Evolutionary conservation across 2,329 filamentous ascomycete species (phyloP).

Genomic region (Verticillium tricorpus): DNA sequence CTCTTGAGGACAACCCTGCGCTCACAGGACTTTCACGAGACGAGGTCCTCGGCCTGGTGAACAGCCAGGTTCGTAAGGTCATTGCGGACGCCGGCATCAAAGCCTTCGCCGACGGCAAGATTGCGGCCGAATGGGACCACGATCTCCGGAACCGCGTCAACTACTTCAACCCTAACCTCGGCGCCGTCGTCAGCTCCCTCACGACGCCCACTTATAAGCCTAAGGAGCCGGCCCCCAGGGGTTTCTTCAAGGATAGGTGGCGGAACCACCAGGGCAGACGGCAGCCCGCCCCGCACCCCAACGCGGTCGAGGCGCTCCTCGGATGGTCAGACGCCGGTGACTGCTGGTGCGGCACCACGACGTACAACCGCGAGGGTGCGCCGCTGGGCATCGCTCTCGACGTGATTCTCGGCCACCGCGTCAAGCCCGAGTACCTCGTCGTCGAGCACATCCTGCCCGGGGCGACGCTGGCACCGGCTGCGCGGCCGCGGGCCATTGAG

Average conservation of each 20-base stretch:
- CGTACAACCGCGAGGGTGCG: conserved; percentile 31
- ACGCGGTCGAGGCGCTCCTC: conserved; percentile 53
- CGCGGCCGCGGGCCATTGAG: conserved; percentile 65
- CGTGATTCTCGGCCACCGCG: conserved; percentile 51
- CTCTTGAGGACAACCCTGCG: neutral
- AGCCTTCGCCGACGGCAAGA: conserved; percentile 40
- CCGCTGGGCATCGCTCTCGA: conserved; percentile 60
- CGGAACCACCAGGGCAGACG: conserved; percentile 12
- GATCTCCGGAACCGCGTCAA: conserved; percentile 59
- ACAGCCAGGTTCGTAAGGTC: conserved; percentile 36
- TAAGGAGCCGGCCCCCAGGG: neutral
- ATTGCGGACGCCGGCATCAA: conserved; percentile 42
- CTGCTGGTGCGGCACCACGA: conserved; percentile 72
- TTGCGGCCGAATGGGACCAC: conserved; percentile 37
- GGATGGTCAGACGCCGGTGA: conserved; percentile 77
- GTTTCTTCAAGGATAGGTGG: neutral
- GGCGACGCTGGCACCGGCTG: conserved; percentile 56
- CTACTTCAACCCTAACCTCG: conserved; percentile 63
- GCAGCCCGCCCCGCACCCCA: conserved; percentile 15
- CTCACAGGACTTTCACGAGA: conserved; percentile 27
- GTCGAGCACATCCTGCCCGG: conserved; percentile 65
- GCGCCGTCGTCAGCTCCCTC: conserved; percentile 62
- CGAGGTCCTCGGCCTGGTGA: conserved; percentile 36
- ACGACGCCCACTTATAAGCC: conserved; percentile 37
- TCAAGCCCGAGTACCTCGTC: conserved; percentile 65